phyloP scores from a whole-genome alignment of 202 grass and related monocot species.

The Musa balbisiana region DNA sequence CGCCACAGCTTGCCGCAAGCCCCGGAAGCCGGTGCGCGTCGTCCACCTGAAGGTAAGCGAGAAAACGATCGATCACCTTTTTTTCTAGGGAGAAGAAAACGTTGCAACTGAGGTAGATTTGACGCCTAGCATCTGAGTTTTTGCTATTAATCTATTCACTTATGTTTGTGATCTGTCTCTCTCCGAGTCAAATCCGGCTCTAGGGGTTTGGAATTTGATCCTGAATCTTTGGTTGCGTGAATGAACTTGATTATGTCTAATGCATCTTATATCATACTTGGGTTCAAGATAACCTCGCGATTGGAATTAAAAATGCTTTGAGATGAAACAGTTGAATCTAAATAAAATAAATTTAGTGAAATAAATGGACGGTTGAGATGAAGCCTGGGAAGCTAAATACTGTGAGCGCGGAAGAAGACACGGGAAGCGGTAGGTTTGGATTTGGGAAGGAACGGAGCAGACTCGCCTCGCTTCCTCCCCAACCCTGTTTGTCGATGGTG shows the following conservation, averaged over 20 bases:
- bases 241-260: too few species aligned
- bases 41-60: constrained; percentile 50
- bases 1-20: constrained; percentile 8
- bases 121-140: too few species aligned
- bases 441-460: not conserved
- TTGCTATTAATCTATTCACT: too few species aligned
- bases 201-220: too few species aligned
- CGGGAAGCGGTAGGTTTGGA: not conserved
- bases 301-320: too few species aligned
- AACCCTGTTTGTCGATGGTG: not conserved
- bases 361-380: not conserved
- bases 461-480: not conserved
- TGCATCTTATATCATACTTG: too few species aligned
- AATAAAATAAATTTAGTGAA: not conserved
- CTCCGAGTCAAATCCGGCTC: too few species aligned
- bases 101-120: too few species aligned
- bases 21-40: constrained; percentile 27
- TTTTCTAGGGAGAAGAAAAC: not conserved
- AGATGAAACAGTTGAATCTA: not conserved
- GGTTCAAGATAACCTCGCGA: too few species aligned
- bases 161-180: too few species aligned
- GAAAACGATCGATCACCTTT: not conserved
- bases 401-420: too few species aligned
- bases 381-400: not conserved
- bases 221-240: too few species aligned